phyloP scores from a whole-genome alignment of 2,329 filamentous ascomycete genomes.

The Ophiocordyceps sinensis region DNA sequence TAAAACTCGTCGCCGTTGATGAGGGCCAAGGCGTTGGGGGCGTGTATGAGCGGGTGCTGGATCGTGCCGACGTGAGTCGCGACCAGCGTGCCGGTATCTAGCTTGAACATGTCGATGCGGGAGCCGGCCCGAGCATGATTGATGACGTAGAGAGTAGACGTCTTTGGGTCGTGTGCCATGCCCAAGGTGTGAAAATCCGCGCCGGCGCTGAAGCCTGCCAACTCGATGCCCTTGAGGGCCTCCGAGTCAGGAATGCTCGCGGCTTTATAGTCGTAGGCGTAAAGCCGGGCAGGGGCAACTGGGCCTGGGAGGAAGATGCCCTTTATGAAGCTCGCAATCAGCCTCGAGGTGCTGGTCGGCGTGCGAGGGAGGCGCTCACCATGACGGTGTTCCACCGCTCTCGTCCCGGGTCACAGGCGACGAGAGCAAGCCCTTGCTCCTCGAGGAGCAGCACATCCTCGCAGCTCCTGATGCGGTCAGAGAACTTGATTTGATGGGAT shows the following conservation, averaged over 20 bases:
- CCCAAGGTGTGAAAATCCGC: constrained; percentile 26
- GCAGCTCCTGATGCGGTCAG: constrained; percentile 22
- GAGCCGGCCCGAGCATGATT: constrained; percentile 22
- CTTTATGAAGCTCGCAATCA: constrained; percentile 5
- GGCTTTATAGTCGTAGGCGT: constrained; percentile 21
- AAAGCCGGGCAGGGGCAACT: constrained; percentile 15
- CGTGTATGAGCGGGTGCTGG: constrained; percentile 21
- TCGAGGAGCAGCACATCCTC: constrained; percentile 24
- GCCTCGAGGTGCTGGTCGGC: not conserved
- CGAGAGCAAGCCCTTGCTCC: constrained; percentile 18
- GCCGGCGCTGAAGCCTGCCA: constrained; percentile 10
- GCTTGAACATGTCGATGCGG: constrained; percentile 23
- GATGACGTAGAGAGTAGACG: constrained; percentile 19
- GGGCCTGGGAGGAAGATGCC: constrained; percentile 9
- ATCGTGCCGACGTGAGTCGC: constrained; percentile 22
- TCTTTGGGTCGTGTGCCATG: constrained; percentile 19
- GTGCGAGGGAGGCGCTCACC: constrained; percentile 9
- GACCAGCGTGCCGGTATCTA: constrained; percentile 17
- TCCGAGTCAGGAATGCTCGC: constrained; percentile 2
- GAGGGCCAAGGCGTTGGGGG: constrained; percentile 23
- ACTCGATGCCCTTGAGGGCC: constrained; percentile 9
- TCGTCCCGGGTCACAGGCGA: constrained; percentile 23
- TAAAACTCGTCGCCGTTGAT: constrained; percentile 21
- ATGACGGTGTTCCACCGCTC: constrained; percentile 27
- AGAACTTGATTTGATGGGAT: constrained; percentile 17